Base-by-base conservation (phyloP, 2,329 filamentous ascomycete species). In the Monosporascus cannonballus region DNA sequence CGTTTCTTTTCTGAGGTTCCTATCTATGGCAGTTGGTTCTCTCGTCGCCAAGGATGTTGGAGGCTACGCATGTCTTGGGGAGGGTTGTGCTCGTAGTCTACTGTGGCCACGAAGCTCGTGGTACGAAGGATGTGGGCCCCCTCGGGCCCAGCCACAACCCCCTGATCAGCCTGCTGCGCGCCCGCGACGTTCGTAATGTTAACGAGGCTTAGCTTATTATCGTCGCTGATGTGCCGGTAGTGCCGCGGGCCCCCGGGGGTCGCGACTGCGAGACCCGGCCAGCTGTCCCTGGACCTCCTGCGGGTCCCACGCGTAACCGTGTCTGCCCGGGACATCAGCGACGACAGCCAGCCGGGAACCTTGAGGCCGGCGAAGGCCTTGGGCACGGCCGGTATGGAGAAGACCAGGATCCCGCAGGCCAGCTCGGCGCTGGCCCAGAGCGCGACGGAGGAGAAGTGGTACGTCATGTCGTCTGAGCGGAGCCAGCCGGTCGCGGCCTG, bases 341-440 rank as follows among this genome's bases (percentile, higher is more conserved):
- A 46, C 42, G 42, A 27, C 14, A 46, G 22, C 48, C 50, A 52
- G 8, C 27, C 25, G 3, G 42, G 15, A 11, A 48, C 9, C n/a
- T 38, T 30, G 15, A 51, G 9, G 22, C 47, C 48, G 14, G 25
- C 50, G 36, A 30, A 49, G 6, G 54, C 47, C 25, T 44, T 49
- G 8, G 54, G 54, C 11, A 46, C 41, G 6, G 47, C 18, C 3
- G 54, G 54, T 18, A 46, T 47, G 36, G 52, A 54, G 45, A 54
- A 54, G 8, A 56, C 48, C 7, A 56, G 39, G 18, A 56, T 52
- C 14, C 52, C 54, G 17, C 54, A 50, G n/a, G 54, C 54, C 25
- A 50, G 50, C 30, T 56, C 54, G n/a, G 54, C 54, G n/a, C 54
- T 52, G 6, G 36, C 50, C 54, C 52, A 56, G 17, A 56, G 27